Percentiles rank a stretch among this genome's conserved stretches.
These are phyloP conservation scores for Saccharomycopsis selenospora DNA, from an alignment of 805 yeast genomes.

Conservation along the genomic window DNA sequence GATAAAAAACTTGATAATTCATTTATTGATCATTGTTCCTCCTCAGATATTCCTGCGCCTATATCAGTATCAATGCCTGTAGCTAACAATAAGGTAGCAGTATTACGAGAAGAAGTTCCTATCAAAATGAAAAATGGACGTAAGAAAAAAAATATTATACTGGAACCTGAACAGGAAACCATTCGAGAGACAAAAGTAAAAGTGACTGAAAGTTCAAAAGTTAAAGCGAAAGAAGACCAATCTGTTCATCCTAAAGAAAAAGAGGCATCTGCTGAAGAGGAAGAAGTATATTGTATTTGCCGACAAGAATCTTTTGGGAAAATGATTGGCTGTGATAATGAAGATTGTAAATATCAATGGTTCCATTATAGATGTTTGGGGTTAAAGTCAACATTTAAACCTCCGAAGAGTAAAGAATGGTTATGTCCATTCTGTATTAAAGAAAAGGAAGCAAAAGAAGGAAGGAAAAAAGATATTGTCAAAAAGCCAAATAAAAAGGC, in stretches of 20 bases:
- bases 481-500: background rate
- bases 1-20: no score
- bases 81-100: no score
- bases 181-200: background rate
- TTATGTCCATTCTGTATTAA: conserved; percentile 48
- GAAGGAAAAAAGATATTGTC: conserved; percentile 11
- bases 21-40: no score
- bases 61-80: background rate
- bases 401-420: conserved; percentile 64
- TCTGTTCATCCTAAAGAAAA: no score
- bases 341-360: conserved; percentile 65
- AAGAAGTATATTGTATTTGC: conserved; percentile 40
- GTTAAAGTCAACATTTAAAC: conserved; percentile 33
- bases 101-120: no score
- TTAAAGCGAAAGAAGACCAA: background rate
- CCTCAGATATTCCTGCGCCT: background rate
- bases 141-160: no score
- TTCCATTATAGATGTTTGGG: conserved; percentile 77
- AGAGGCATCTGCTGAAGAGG: conserved; percentile 21
- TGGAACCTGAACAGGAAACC: background rate
- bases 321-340: conserved; percentile 89
- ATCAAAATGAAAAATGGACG: no score
- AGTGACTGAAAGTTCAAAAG: background rate
- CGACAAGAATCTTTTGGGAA: conserved; percentile 48
- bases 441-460: conserved; percentile 14